Base-by-base conservation (phyloP, 2,329 filamentous ascomycete genomes). In the Diaporthe helianthi region DNA sequence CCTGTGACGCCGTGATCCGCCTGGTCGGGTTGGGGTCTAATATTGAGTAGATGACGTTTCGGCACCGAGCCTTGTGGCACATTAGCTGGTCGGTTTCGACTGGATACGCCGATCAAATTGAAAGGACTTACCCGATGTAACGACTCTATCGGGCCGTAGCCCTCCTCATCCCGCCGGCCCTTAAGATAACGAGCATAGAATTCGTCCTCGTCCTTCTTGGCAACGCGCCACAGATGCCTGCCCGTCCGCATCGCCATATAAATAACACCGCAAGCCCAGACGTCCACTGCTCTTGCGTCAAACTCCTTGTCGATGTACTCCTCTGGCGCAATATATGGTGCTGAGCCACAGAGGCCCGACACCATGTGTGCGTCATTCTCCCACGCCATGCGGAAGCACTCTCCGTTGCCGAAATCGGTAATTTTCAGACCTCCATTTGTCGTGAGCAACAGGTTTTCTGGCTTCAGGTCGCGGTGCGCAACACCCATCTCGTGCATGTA, bases 401-500 rank as follows among this genome's bases (percentile, higher is more conserved):
- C 96, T 76, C 96, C 96, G 76, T 99, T 99, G 72, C 96, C 96
- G 75, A 99, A 99, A 79, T 99, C 96, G 33, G 96, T 98, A 73
- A 99, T 99, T 78, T 99, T 99, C 74, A 99, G 88, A 17, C 90
- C 93, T 69, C 96, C 96, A 73, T 94, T 93, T 0, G 93, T 96
- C 4, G 96, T 99, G 68, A 99, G 86, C 0, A 99, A 89, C 15
- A 99, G 86, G 75, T 99, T 99, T 80, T 99, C 96, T 0, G 96
- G 96, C 80, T 99, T 99, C 54, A 99, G 83, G 76, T 99, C 96
- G 72, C 96, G 92, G 79, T 99, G 96, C 15, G 96, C 95, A 31
- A 99, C 96, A 68, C 96, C 96, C 96, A 98, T 99, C 78, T 98
- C 95, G 81, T 99, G 96, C 84, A 99, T 94, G 80, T 99, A 99